phyloP scores from a whole-genome alignment of 1,284 basidiomycete genomes.

The Ustilago tritici region DNA sequence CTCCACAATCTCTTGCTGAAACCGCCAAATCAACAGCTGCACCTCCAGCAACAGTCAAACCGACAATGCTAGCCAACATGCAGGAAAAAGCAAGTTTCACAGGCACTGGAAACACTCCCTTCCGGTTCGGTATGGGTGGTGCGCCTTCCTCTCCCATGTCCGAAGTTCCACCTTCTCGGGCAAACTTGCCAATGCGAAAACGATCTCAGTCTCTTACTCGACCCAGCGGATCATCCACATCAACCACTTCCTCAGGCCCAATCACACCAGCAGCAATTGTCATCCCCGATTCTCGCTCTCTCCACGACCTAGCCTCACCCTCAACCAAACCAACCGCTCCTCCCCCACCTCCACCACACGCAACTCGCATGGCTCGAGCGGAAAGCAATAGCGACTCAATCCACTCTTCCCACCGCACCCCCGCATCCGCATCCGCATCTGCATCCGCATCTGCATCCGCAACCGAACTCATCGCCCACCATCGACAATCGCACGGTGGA shows the following conservation, averaged over 20 bases:
- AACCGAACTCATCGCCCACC: conserved; percentile 34
- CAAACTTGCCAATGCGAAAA: conserved; percentile 23
- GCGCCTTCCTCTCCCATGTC: conserved; percentile 19
- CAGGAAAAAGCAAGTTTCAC: conserved; percentile 58
- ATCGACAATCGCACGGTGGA: conserved; percentile 50
- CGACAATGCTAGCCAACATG: conserved; percentile 2
- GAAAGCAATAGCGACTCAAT: conserved; percentile 15
- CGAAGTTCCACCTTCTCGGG: conserved; percentile 8
- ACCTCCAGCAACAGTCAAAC: conserved; percentile 21
- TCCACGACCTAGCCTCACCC: conserved; percentile 17
- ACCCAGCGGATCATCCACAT: conserved; percentile 11
- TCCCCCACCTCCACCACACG: background rate
- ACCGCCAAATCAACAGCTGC: background rate
- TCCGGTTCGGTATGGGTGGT: conserved; percentile 65
- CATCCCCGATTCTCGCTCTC: conserved; percentile 25
- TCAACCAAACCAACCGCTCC: background rate
- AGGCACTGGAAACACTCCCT: conserved; percentile 60
- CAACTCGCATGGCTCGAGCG: conserved; percentile 20
- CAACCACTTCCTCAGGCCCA: background rate
- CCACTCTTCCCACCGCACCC: background rate
- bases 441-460: background rate
- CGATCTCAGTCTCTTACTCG: conserved; percentile 41
- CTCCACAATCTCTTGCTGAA: conserved; percentile 6
- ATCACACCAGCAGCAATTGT: conserved; percentile 11
- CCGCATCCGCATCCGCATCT: background rate